Conservation (phyloP, 441 rosid genomes). For the Croton laevigatus region DNA sequence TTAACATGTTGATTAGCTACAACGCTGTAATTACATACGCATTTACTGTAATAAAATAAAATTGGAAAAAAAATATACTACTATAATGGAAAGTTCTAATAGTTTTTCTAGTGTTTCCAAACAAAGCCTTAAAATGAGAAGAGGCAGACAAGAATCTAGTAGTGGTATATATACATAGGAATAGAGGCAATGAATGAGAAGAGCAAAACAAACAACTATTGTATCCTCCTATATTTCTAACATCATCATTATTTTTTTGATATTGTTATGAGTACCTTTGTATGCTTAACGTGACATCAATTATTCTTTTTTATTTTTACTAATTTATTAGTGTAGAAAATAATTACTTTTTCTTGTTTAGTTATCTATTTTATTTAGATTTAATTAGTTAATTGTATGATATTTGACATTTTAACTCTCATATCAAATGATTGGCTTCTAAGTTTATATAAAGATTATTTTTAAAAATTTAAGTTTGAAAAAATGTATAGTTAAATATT, state of each 20-base stretch:
- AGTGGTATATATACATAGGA: conserved; percentile 18
- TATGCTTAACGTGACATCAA: conserved; percentile 41
- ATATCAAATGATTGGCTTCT: no score
- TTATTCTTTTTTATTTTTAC: conserved; percentile 11
- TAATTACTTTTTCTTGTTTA: neutral
- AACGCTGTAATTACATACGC: no score
- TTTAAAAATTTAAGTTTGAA: no score
- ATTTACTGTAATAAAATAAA: no score
- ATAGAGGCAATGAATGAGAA: conserved; percentile 27
- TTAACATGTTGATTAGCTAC: no score
- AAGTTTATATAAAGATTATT: no score
- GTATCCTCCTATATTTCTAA: conserved; percentile 28
- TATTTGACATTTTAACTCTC: no score
- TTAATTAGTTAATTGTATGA: no score
- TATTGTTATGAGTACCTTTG: conserved; percentile 43
- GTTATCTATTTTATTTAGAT: neutral
- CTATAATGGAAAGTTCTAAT: no score
- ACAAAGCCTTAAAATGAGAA: conserved; percentile 16
- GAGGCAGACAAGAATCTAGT: conserved; percentile 33
- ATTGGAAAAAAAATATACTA: no score
- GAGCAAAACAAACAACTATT: conserved; percentile 14
- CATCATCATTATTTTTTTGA: conserved; percentile 37
- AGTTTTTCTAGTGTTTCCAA: conserved; percentile 9
- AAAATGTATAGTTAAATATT: no score
- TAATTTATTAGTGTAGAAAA: conserved; percentile 14